phyloP scores from a whole-genome alignment of 495 filamentous ascomycete species.

The Aspergillus sparsus region DNA sequence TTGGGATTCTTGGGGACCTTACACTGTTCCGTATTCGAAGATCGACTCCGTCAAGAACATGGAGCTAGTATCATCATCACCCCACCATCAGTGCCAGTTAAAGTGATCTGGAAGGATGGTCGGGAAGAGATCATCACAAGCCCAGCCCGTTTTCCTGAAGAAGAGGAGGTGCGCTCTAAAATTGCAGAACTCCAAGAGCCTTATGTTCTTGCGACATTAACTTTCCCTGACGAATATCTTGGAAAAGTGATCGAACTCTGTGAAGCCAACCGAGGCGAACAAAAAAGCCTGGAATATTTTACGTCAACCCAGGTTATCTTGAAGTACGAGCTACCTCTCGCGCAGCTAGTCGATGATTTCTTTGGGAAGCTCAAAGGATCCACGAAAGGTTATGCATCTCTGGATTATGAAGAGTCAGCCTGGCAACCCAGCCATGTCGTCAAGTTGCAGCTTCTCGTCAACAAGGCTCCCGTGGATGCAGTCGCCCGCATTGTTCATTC shows the following conservation, averaged over 20 bases:
- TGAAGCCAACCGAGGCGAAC: slow-evolving; percentile 82
- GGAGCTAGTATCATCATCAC: slow-evolving; percentile 96
- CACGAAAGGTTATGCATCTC: slow-evolving; percentile 78
- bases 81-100: slow-evolving; percentile 90
- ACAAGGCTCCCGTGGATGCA: slow-evolving; percentile 89
- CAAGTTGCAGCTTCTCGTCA: slow-evolving; percentile 91
- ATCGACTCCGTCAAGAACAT: slow-evolving; percentile 92
- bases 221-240: slow-evolving; percentile 89
- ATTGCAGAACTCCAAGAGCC: slow-evolving; percentile 78
- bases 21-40: slow-evolving; percentile 97
- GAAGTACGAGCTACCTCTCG: slow-evolving; percentile 84
- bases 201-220: slow-evolving; percentile 82
- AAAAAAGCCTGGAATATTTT: slow-evolving; percentile 86
- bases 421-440: slow-evolving; percentile 79
- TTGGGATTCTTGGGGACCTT: slow-evolving; percentile 94
- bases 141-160: slow-evolving; percentile 82
- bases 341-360: slow-evolving; percentile 92
- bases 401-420: slow-evolving; percentile 94
- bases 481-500: slow-evolving; percentile 85
- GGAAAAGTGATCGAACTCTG: slow-evolving; percentile 95
- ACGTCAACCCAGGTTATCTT: slow-evolving; percentile 93
- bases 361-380: slow-evolving; percentile 94
- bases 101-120: slow-evolving; percentile 74
- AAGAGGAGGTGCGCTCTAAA: slow-evolving; percentile 57
- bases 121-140: slow-evolving; percentile 75